Evolutionary conservation across 176 grass and related monocot genomes (phyloP), one percentile per base, ranked within the genome.

Genomic region (Triticum turgidum): DNA sequence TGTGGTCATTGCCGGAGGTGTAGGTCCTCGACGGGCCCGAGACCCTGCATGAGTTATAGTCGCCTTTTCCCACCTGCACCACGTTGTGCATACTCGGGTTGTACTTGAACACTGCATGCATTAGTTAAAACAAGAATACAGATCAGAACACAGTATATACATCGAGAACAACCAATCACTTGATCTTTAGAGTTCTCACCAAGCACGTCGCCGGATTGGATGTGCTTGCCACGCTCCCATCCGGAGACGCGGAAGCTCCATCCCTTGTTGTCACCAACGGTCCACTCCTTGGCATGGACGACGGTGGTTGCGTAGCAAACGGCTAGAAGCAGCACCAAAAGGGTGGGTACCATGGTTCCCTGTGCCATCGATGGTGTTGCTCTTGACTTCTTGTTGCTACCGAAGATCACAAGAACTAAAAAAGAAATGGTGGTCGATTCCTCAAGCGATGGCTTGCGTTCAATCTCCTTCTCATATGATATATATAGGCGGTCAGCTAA

Each of bases 191-290:
- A 71, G 10, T 58, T 58, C n/a, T 72, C 20, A 88, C 86, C 32
- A 0, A 92, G 79, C 17, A 70, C 45, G 8, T 92, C 90, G 15
- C 87, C 80, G 1, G 27, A 30, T 2, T 3, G 33, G 73, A 92
- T 77, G 79, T 21, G 29, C 83, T 80, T 89, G 17, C 73, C 79
- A 0, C 10, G 66, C 29, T 52, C 18, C 83, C 90, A 80, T 15
- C 56, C 42, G 8, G 27, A 25, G 62, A 80, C 5, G 44, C 37
- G 52, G 45, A 83, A 80, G 18, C 42, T 83, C 90, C 90, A 92
- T 9, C 84, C 65, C 65, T 69, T 69, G 14, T 9, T 17, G 7
- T 69, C 65, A 0, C 65, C 65, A 3, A 69, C 32, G 7, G 7
- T 20, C 65, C 65, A 69, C 14, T 35, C 65, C 5, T 35, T 69